A percentile compares a stretch with the other conserved stretches of the same genome.
Evolutionary conservation across 2,329 filamentous ascomycete genomes (phyloP).

Genomic region (Aureobasidium sp.): DNA sequence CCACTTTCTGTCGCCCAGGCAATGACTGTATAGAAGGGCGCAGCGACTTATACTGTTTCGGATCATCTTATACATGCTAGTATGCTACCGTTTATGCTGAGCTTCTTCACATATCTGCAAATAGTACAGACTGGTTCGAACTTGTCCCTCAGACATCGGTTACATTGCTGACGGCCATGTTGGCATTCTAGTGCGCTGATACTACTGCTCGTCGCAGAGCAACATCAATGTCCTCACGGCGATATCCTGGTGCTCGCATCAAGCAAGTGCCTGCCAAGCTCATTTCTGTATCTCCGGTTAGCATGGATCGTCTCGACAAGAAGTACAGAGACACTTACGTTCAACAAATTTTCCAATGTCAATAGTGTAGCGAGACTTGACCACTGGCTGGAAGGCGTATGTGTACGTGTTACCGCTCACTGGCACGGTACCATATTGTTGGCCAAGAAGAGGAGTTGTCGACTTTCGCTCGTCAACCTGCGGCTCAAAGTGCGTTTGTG

Average conservation of each 20-base stretch:
- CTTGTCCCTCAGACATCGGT: neutral
- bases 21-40: neutral
- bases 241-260: slow-evolving; percentile 10
- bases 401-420: neutral
- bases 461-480: neutral
- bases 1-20: neutral
- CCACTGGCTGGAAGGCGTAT: neutral
- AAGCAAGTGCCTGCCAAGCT: neutral
- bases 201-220: neutral
- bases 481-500: neutral
- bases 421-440: neutral
- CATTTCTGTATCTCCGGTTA: neutral
- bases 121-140: neutral
- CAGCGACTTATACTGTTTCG: neutral
- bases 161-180: neutral
- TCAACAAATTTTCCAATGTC: slow-evolving; percentile 1
- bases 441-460: neutral
- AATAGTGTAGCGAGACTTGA: neutral
- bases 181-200: neutral
- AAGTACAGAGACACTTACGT: neutral
- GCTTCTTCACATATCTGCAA: neutral
- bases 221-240: slow-evolving; percentile 6
- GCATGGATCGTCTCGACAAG: neutral
- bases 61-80: neutral
- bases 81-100: neutral